phyloP scores from a whole-genome alignment of 495 filamentous ascomycete genomes.

The Penicillium arizonense region DNA sequence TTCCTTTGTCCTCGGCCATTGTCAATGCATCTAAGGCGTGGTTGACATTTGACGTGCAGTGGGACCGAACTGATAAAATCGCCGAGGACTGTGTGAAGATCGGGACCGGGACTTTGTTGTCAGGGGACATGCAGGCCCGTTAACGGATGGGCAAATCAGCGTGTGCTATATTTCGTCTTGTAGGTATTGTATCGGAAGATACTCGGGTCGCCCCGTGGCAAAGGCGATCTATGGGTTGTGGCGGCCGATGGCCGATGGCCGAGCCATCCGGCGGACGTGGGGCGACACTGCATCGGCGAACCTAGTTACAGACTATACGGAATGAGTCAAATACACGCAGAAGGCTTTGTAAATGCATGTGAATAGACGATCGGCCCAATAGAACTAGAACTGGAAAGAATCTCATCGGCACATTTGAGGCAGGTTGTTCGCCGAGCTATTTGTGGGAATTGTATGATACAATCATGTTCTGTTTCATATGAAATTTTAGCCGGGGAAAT shows the following conservation, averaged over 20 bases:
- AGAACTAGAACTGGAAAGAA: not conserved
- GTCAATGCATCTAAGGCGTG: not conserved
- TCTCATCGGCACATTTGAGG: too few species aligned
- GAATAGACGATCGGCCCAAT: not conserved
- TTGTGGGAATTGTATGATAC: too few species aligned
- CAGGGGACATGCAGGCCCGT: not conserved
- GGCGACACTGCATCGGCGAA: conserved; percentile 3
- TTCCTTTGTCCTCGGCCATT: not conserved
- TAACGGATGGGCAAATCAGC: not conserved
- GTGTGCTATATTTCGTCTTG: too few species aligned
- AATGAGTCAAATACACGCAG: not conserved
- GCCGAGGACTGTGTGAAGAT: not conserved
- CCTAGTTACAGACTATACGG: not conserved
- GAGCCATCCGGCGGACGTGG: not conserved
- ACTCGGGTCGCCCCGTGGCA: conserved; percentile 1
- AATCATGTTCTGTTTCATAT: too few species aligned
- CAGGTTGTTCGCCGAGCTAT: too few species aligned
- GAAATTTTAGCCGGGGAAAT: too few species aligned
- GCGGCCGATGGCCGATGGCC: not conserved
- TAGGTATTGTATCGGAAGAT: not conserved
- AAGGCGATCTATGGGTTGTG: not conserved
- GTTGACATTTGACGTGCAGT: not conserved
- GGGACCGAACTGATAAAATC: not conserved
- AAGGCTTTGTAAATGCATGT: not conserved
- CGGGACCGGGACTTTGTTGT: not conserved